Evolutionary conservation across 106 monocot genomes (phyloP).

Genomic region (Platanthera guangdongensis): DNA sequence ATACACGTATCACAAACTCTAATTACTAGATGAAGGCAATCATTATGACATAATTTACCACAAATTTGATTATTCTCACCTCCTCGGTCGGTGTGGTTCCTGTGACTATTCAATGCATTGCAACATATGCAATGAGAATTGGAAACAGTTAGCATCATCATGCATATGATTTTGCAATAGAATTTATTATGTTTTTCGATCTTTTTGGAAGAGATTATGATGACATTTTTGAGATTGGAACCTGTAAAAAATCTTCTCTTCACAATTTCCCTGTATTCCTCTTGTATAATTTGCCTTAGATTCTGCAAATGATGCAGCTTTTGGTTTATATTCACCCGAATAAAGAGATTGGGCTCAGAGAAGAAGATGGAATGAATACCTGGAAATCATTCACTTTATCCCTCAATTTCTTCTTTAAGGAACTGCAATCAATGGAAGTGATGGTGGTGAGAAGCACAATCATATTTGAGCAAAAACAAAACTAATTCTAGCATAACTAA

Average conservation of each 20-base stretch:
- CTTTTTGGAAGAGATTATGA: neutral
- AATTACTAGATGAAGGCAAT: neutral
- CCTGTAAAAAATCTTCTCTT: slow-evolving; percentile 9
- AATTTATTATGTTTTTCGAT: neutral
- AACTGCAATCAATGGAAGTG: slow-evolving; percentile 16
- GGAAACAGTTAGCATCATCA: neutral
- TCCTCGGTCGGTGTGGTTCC: slow-evolving; percentile 44
- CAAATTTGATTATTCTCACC: slow-evolving; percentile 18
- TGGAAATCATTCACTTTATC: slow-evolving; percentile 49
- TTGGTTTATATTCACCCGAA: neutral
- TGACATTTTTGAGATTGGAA: neutral
- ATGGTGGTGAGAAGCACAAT: neutral
- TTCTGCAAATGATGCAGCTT: slow-evolving; percentile 17
- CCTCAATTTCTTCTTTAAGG: slow-evolving; percentile 54
- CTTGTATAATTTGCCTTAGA: slow-evolving; percentile 28
- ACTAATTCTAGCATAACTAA: neutral
- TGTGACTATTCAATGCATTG: slow-evolving; percentile 32
- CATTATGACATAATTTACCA: neutral
- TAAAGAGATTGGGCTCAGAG: neutral
- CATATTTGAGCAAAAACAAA: neutral
- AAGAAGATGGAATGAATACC: slow-evolving; percentile 17
- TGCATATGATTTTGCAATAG: neutral
- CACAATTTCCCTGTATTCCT: slow-evolving; percentile 8
- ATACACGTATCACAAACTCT: neutral
- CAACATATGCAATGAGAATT: neutral